These are phyloP conservation scores for Acacia concinna DNA, from an alignment of 331 rosid genomes.

Conservation along the genomic window DNA sequence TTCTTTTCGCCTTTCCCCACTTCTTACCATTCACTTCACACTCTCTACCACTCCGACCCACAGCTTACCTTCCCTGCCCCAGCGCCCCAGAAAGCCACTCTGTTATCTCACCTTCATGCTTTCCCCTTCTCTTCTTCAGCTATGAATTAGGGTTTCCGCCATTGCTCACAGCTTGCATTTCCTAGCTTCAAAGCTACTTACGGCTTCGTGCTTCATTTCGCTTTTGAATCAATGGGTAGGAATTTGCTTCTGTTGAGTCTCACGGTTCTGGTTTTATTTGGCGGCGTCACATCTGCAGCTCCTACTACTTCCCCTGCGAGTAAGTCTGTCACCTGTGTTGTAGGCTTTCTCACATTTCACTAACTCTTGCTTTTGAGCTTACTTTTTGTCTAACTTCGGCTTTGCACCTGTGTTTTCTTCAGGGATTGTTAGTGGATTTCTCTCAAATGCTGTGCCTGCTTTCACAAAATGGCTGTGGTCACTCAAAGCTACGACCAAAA, in stretches of 20 bases:
- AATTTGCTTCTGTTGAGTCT: constrained; percentile 37
- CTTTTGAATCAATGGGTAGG: constrained; percentile 51
- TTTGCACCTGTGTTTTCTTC: constrained; percentile 25
- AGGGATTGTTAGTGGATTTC: constrained; percentile 69
- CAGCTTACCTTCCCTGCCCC: constrained; percentile 25
- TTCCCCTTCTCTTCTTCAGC: constrained; percentile 8
- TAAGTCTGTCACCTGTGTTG: constrained; percentile 35
- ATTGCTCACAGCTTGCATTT: constrained; percentile 42
- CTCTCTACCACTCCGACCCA: constrained; percentile 31
- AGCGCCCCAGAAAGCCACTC: not conserved
- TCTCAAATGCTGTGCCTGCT: constrained; percentile 68
- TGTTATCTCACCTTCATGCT: not conserved
- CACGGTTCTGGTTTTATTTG: constrained; percentile 46
- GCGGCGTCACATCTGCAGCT: constrained; percentile 51
- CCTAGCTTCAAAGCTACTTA: constrained; percentile 16
- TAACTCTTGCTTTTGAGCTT: constrained; percentile 30
- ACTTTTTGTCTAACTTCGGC: not conserved
- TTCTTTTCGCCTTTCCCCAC: constrained; percentile 28
- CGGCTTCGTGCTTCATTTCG: constrained; percentile 19
- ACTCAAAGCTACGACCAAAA: constrained; percentile 68
- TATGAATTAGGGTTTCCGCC: constrained; percentile 50
- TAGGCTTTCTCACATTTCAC: constrained; percentile 28
- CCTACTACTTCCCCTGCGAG: constrained; percentile 62
- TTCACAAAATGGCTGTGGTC: constrained; percentile 79
- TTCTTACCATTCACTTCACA: constrained; percentile 28